Base-by-base conservation (phyloP, 2,329 filamentous ascomycete species). In the Verticillium tricorpus region DNA sequence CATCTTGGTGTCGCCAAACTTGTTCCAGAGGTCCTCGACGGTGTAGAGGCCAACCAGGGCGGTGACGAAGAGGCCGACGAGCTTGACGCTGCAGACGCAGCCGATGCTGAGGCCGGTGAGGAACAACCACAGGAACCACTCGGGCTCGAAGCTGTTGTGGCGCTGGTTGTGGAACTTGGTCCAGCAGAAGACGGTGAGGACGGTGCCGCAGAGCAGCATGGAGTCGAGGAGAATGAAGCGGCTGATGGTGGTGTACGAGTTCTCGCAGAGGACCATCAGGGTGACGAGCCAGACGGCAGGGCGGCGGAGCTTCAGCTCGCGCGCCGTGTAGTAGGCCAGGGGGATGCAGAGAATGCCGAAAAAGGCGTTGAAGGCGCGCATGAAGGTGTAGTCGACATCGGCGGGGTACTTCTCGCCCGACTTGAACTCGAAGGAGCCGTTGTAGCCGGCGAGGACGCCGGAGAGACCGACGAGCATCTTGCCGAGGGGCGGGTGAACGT, bases 371-470 rank as follows among this genome's bases (percentile, higher is more conserved):
- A 99, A 99, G 64, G 94, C 85, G 69, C 95, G 92, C 96, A 99
- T 99, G 73, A 97, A 97, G 69, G 93, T 96, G 77, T 96, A 99
- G 82, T 99, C 90, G 73, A 99, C 84, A 71, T 98, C 92, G 68
- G 89, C 87, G 12, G 95, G 95, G 75, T 99, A 99, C 60, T 86
- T 93, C 73, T 98, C 95, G 74, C 95, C 95, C 60, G 94, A 98
- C 78, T 99, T 99, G 85, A 99, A 99, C 74, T 99, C 95, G 78
- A 99, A 99, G 4, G 94, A 96, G 62, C 95, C 95, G 81, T 99
- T 99, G 83, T 99, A 99, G 67, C 94, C 94, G 68, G 94, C 96
- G 64, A 99, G 84, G 73, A 96, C 96, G 73, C 95, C 95, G 7
- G 95, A 98, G 59, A 99, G 85, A 65, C 95, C 95, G 69, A 99